Base-by-base conservation (phyloP, 495 filamentous ascomycete genomes). In the Extremus antarcticus region DNA sequence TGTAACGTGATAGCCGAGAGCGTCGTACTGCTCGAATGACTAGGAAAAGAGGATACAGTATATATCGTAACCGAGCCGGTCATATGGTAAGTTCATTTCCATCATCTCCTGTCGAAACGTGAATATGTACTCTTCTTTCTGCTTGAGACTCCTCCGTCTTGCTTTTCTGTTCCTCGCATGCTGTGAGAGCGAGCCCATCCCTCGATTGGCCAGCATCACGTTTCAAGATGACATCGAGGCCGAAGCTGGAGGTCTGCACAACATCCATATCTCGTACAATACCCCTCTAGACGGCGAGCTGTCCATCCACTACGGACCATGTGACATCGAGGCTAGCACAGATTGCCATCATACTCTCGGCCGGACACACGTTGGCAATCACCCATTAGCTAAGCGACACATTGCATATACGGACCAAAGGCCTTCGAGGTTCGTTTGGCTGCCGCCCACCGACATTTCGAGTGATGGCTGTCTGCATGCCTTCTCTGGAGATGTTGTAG, bases 381-480 rank as follows among this genome's bases (percentile, higher is more conserved):
- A 63, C 45, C 53, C 52, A 22, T 22, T 63, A 29, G 57, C 60
- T 16, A 59, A 54, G 41, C 47, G 53, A 3, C 60, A 60, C 43
- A 24, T 50, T 15, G 57, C 41, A 2, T 50, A 41, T 29, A 23
- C 49, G 11, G 41, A 45, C 16, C 16, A 46, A 10, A 50, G 65
- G 15, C 59, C 59, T 13, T 47, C 23, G 16, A 46, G 58, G 10
- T 59, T 81, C 10, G 74, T 82, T 17, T 82, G 79, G 79, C 50
- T 78, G 38, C 61, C 79, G 8, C 78, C 78, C 0, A 68, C 71
- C n/a, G 63, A 73, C 51, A 66, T 68, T 2, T 56, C 57, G 24
- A 58, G 65, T 15, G 63, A 59, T 22, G 77, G 77, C 11, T 82
- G 79, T 60, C 66, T 82, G 46, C 73, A 76, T 25, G 79, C 78